Conservation (phyloP, 495 filamentous ascomycete genomes). For the Aspergillus sclerotioniger region DNA sequence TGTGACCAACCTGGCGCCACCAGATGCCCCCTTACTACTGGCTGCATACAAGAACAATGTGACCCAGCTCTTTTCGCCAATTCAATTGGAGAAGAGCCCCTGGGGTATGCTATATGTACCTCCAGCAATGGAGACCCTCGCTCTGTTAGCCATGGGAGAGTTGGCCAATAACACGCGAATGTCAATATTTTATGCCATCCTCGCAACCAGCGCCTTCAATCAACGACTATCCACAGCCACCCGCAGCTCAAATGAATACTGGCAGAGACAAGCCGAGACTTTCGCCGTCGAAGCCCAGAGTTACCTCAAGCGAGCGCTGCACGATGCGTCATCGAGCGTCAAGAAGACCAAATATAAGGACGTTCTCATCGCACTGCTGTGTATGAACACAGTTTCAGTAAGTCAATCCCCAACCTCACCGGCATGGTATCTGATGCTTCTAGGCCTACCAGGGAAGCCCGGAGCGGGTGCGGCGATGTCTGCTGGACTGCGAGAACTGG, state of each 20-base stretch:
- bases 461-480: conserved; percentile 20
- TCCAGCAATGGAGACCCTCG: conserved; percentile 23
- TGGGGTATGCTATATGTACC: conserved; percentile 28
- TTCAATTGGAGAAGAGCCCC: conserved; percentile 24
- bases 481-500: conserved; percentile 28
- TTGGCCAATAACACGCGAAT: conserved; percentile 19
- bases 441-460: conserved; percentile 19
- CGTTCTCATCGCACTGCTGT: conserved; percentile 28
- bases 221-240: conserved; percentile 15
- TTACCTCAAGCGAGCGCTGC: conserved; percentile 20
- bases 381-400: conserved; percentile 17
- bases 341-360: conserved; percentile 31
- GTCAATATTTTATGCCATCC: conserved; percentile 22
- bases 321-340: conserved; percentile 18
- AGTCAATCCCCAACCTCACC: no score
- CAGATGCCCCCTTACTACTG: conserved; percentile 24
- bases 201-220: conserved; percentile 25
- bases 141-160: conserved; percentile 24
- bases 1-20: conserved; percentile 12
- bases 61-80: conserved; percentile 22
- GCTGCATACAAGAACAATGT: conserved; percentile 7
- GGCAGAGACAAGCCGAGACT: not conserved
- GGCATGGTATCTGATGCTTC: not conserved
- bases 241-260: conserved; percentile 1
- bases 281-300: conserved; percentile 14